These are phyloP conservation scores for Mortierella sp. DNA, from an alignment of 371 early-diverging fungal species.

Conservation along the genomic window DNA sequence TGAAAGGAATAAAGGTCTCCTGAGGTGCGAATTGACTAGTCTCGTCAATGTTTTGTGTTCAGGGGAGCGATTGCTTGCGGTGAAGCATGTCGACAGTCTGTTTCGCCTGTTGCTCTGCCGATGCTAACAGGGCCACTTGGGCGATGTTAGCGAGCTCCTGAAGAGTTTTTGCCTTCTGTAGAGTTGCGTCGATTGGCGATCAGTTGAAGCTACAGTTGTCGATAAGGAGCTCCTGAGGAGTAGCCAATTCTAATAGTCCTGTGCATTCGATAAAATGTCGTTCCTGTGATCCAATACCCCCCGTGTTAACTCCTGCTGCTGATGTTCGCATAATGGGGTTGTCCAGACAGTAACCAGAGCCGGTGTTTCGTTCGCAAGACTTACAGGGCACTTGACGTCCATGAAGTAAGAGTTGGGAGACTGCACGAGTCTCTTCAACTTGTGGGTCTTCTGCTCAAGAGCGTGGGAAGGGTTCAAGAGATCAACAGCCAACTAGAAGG, in stretches of 20 bases:
- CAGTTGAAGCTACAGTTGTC: neutral
- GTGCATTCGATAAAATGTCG: neutral
- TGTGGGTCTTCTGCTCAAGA: conserved; percentile 96
- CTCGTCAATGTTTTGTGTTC: neutral
- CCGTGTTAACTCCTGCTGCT: neutral
- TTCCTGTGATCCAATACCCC: neutral
- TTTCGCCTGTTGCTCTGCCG: neutral
- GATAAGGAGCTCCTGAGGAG: neutral
- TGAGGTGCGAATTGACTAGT: neutral
- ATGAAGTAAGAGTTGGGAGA: conserved; percentile 99
- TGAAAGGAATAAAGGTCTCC: neutral
- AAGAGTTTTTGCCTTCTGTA: too few relatives aligned
- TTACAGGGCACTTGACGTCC: conserved; percentile 99
- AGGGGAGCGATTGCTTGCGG: neutral
- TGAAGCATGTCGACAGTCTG: neutral
- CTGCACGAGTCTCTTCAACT: conserved; percentile 99
- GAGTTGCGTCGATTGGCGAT: neutral
- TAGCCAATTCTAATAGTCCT: neutral
- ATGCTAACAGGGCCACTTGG: neutral
- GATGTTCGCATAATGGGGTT: too few relatives aligned
- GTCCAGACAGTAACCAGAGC: neutral
- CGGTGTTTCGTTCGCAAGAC: conserved; percentile 14
- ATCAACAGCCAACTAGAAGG: conserved; percentile 95
- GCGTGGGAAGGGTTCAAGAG: conserved; percentile 98
- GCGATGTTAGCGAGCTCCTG: too few relatives aligned